phyloP scores from a whole-genome alignment of 192 early-diverging fungal genomes.

The Irineochytrium annulatum region DNA sequence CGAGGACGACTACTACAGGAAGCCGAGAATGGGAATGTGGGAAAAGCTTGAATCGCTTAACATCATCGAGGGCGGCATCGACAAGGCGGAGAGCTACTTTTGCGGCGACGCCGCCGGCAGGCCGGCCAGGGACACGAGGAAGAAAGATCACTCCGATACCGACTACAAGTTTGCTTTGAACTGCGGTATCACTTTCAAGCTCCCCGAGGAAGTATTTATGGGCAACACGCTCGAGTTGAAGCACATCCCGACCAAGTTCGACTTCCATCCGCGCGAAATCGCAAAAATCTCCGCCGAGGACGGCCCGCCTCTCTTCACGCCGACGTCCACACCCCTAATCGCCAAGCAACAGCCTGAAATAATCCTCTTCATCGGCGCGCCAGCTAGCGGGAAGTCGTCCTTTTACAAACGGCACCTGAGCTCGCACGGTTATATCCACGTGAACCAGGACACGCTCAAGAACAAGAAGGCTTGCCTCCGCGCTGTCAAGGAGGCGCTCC shows the following conservation, averaged over 20 bases:
- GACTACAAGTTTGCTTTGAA: constrained; percentile 86
- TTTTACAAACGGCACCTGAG: constrained; percentile 64
- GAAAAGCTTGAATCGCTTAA: constrained; percentile 36
- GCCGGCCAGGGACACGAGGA: constrained; percentile 51
- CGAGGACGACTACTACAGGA: constrained; percentile 65
- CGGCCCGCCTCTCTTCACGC: neutral
- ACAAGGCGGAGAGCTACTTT: constrained; percentile 65
- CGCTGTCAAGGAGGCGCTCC: constrained; percentile 48
- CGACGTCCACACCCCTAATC: neutral
- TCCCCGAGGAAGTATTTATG: constrained; percentile 76
- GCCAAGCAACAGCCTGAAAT: constrained; percentile 43
- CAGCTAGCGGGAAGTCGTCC: constrained; percentile 79
- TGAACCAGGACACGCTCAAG: constrained; percentile 84
- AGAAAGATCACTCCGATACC: constrained; percentile 76
- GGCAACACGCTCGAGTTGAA: constrained; percentile 16
- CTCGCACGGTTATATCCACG: constrained; percentile 59
- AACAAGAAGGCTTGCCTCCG: constrained; percentile 71
- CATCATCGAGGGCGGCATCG: constrained; percentile 30
- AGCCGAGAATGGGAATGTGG: constrained; percentile 73
- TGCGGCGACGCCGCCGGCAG: constrained; percentile 95
- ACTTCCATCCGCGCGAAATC: constrained; percentile 9
- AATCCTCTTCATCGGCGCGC: constrained; percentile 76
- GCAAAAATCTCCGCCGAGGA: neutral
- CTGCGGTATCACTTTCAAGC: constrained; percentile 65
- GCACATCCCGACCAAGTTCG: constrained; percentile 9